Conservation (phyloP, 345 rosid genomes). For the Eucalyptus guilfoylei region DNA sequence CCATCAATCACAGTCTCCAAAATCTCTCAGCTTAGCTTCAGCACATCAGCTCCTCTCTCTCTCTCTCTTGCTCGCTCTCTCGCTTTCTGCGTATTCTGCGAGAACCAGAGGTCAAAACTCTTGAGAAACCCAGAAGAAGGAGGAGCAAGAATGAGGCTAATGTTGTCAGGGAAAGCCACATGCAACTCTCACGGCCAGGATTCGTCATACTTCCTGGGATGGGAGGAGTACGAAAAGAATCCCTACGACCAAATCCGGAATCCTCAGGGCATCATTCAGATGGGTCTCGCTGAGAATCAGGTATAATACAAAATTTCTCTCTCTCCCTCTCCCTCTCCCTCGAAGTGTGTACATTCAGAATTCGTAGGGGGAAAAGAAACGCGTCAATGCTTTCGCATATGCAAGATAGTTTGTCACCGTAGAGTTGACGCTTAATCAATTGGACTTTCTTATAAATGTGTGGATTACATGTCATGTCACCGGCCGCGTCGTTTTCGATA, state of each 20-base stretch:
- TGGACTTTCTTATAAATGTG: neutral
- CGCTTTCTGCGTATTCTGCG: neutral
- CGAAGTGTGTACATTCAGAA: neutral
- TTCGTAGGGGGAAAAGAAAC: neutral
- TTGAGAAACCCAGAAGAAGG: neutral
- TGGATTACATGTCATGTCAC: neutral
- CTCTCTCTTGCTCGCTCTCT: neutral
- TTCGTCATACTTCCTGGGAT: conserved; percentile 80
- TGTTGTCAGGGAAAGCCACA: conserved; percentile 61
- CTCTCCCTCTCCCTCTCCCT: neutral
- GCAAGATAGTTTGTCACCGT: neutral
- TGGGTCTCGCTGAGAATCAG: conserved; percentile 99
- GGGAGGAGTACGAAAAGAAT: conserved; percentile 66
- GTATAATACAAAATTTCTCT: neutral
- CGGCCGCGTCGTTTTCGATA: neutral
- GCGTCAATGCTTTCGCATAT: neutral
- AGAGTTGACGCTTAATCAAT: neutral
- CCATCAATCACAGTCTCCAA: neutral
- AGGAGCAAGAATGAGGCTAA: neutral
- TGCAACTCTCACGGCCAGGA: conserved; percentile 68
- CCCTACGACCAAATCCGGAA: conserved; percentile 48
- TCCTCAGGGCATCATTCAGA: conserved; percentile 74
- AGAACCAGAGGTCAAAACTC: neutral
- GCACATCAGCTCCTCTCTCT: neutral
- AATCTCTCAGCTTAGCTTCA: neutral